phyloP scores from a whole-genome alignment of 176 grass and related monocot species.

The Oryza punctata region DNA sequence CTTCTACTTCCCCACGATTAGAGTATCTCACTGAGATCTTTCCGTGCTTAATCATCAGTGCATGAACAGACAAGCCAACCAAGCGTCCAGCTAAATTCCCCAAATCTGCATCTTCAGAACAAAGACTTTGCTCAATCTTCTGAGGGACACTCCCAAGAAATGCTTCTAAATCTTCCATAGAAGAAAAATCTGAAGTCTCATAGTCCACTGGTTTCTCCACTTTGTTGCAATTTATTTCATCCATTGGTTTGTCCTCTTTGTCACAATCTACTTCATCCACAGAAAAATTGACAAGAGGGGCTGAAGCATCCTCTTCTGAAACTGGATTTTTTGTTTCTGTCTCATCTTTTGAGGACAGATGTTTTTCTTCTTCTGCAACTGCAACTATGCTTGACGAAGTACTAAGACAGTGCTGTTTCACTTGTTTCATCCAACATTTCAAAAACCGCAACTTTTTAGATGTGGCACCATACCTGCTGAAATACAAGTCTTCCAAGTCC shows the following conservation, averaged over 20 bases:
- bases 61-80: conserved; percentile 65
- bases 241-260: conserved; percentile 25
- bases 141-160: conserved; percentile 70
- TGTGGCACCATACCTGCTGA: conserved; percentile 51
- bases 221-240: conserved; percentile 43
- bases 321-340: conserved; percentile 44
- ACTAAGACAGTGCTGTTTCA: conserved; percentile 44
- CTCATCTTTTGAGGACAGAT: conserved; percentile 48
- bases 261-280: conserved; percentile 35
- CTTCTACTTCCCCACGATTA: conserved; percentile 39
- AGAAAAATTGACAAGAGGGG: conserved; percentile 19
- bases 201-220: conserved; percentile 26
- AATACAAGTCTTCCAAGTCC: conserved; percentile 80
- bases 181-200: conserved; percentile 45
- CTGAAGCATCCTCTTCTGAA: conserved; percentile 47
- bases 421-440: conserved; percentile 95
- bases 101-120: conserved; percentile 68
- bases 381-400: conserved; percentile 16
- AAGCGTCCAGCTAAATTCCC: conserved; percentile 76
- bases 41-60: conserved; percentile 53
- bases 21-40: conserved; percentile 43
- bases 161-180: conserved; percentile 61
- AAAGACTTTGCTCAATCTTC: conserved; percentile 84
- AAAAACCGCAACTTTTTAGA: conserved; percentile 85
- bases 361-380: conserved; percentile 40